Conservation (phyloP, 2,329 filamentous ascomycete species). For the Ophiognomonia clavigignenti-juglandacearum region DNA sequence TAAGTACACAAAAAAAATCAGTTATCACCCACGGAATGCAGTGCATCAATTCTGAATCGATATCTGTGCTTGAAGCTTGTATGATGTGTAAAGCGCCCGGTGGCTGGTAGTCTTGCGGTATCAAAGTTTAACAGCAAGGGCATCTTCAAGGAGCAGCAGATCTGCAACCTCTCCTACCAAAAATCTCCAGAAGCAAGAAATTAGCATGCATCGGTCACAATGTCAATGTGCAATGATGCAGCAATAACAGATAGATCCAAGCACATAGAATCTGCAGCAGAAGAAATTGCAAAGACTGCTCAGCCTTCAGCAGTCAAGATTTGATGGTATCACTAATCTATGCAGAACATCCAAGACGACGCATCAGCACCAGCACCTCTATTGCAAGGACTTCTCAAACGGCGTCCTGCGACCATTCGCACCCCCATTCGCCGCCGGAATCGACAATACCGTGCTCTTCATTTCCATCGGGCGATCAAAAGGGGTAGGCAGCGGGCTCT, state of each 20-base stretch:
- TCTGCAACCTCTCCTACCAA: not conserved
- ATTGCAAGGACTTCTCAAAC: constrained; percentile 14
- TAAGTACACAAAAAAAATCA: constrained; percentile 4
- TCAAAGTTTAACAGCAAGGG: constrained; percentile 21
- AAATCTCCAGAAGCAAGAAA: not conserved
- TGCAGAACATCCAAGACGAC: not conserved
- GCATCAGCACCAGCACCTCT: not conserved
- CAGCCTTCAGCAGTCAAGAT: not conserved
- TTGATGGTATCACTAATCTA: not conserved
- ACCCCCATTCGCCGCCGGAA: not conserved
- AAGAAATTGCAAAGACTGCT: not conserved
- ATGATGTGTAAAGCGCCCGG: not conserved
- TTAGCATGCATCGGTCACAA: too few relatives aligned
- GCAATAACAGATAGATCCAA: not conserved
- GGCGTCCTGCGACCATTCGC: constrained; percentile 17
- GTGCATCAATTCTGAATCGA: not conserved
- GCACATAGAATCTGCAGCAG: not conserved
- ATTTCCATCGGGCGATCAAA: not conserved
- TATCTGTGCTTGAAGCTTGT: not conserved
- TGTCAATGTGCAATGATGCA: too few relatives aligned
- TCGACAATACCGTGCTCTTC: constrained; percentile 18
- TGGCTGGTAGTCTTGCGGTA: constrained; percentile 21
- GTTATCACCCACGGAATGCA: not conserved
- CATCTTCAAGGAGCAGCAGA: not conserved
- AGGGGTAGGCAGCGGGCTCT: constrained; percentile 1